Evolutionary conservation across 2,329 filamentous ascomycete genomes (phyloP), one percentile per base, ranked within the genome.

Genomic region (Fonsecaea erecta): DNA sequence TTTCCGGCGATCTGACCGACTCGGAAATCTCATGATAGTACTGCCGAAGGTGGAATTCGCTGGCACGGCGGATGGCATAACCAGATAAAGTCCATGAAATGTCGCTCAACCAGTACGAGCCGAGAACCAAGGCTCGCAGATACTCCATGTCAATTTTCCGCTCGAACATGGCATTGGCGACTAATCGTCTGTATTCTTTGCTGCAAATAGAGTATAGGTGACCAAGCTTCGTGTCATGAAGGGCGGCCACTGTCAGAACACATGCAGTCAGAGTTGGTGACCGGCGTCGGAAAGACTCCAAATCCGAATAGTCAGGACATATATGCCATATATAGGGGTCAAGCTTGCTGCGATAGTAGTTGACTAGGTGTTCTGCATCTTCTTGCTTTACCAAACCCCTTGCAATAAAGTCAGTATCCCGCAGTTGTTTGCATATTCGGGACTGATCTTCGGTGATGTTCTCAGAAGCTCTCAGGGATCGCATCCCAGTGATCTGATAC

Each of bases 21-120:
- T 72, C 64, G 43, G 68, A 52, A 59, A 74, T 71, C 58, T 77
- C 78, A 40, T 77, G 75, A 62, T 79, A 80, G 56, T 75, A 80
- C 60, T 79, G 78, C 51, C 79, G 78, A 26, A 80, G 72, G 51
- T 77, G 77, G 35, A 76, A 78, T 63, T 80, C 78, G 3, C 77
- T 80, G 6, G 79, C 78, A 51, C 78, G 72, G 18, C 79, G 76
- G 52, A 81, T 78, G 0, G 78, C 78, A 68, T 79, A 77, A 2
- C 78, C 78, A n/a, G 75, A 77, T 3, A 81, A 70, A 2, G 76
- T 80, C 75, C 79, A 79, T 0, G 78, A 80, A 16, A 85, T 79
- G 70, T 86, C 83, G 24, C 81, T 81, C 8, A 86, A 77, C 84
- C 84, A 86, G 68, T 84, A 85, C 4, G 83, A 81, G 7, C 80